Conservation (phyloP, 2,329 filamentous ascomycete species). For the Aquanectria penicillioides region DNA sequence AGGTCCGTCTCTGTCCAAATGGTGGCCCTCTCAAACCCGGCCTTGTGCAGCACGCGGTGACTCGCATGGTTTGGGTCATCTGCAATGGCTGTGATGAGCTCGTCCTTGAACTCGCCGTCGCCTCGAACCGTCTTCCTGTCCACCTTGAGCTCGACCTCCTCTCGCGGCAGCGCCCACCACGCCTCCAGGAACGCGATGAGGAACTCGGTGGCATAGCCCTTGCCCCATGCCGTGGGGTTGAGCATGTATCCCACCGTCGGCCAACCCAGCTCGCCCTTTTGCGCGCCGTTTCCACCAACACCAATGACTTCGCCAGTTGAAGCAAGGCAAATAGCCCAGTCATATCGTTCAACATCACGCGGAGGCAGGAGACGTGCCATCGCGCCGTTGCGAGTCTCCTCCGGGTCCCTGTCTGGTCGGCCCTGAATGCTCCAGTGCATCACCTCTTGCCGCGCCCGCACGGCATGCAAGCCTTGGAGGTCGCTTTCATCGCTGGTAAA, state of each 20-base stretch:
- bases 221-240: conserved; percentile 62
- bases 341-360: conserved; percentile 62
- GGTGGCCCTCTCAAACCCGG: conserved; percentile 61
- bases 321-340: conserved; percentile 62
- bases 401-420: conserved; percentile 53
- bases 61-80: conserved; percentile 62
- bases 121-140: conserved; percentile 49
- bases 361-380: conserved; percentile 54
- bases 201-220: conserved; percentile 67
- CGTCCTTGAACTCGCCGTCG: conserved; percentile 45
- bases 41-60: conserved; percentile 65
- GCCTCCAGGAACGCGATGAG: conserved; percentile 55
- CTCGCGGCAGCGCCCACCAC: conserved; percentile 62
- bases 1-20: conserved; percentile 47
- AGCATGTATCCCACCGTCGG: conserved; percentile 70
- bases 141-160: conserved; percentile 55
- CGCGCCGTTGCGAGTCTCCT: conserved; percentile 51
- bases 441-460: conserved; percentile 68
- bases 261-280: conserved; percentile 57
- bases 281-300: conserved; percentile 55
- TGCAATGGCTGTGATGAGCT: conserved; percentile 59
- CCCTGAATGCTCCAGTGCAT: conserved; percentile 67
- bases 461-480: conserved; percentile 57
- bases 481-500: conserved; percentile 57
- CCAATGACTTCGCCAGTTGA: conserved; percentile 63